Conservation (phyloP, 2,329 filamentous ascomycete genomes). For the Magnaporthales sp. region DNA sequence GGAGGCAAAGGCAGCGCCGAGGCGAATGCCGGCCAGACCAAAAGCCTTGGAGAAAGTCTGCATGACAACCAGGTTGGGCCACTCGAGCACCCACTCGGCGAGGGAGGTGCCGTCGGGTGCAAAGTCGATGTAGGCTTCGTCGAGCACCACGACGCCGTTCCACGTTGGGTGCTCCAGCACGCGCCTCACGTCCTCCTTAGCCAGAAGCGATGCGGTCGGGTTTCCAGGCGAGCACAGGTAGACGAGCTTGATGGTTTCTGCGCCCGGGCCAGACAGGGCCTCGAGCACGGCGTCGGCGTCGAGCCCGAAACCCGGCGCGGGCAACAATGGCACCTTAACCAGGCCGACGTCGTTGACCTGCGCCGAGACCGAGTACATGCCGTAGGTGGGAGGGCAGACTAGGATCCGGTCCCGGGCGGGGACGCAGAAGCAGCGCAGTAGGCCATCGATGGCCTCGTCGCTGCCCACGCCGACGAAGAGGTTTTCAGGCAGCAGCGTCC, state of each 20-base stretch:
- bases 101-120: conserved; percentile 66
- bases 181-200: conserved; percentile 62
- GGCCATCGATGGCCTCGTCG: conserved; percentile 92
- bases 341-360: conserved; percentile 87
- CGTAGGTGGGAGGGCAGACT: conserved; percentile 93
- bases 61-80: conserved; percentile 94
- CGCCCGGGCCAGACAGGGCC: conserved; percentile 39
- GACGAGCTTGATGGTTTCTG: conserved; percentile 62
- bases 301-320: conserved; percentile 63
- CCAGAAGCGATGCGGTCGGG: conserved; percentile 73
- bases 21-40: conserved; percentile 83
- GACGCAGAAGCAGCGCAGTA: conserved; percentile 86
- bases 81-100: conserved; percentile 85
- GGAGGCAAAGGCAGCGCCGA: conserved; percentile 77
- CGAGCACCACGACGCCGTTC: conserved; percentile 90
- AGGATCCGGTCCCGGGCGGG: conserved; percentile 85
- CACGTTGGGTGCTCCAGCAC: conserved; percentile 81
- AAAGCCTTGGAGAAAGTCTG: conserved; percentile 98
- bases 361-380: conserved; percentile 94
- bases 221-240: conserved; percentile 96
- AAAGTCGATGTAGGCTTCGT: conserved; percentile 96
- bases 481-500: conserved; percentile 67
- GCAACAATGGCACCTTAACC: conserved; percentile 75
- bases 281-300: conserved; percentile 61
- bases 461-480: conserved; percentile 93